These are phyloP conservation scores for Circinella minor DNA, from an alignment of 371 early-diverging fungal genomes.

Conservation along the genomic window DNA sequence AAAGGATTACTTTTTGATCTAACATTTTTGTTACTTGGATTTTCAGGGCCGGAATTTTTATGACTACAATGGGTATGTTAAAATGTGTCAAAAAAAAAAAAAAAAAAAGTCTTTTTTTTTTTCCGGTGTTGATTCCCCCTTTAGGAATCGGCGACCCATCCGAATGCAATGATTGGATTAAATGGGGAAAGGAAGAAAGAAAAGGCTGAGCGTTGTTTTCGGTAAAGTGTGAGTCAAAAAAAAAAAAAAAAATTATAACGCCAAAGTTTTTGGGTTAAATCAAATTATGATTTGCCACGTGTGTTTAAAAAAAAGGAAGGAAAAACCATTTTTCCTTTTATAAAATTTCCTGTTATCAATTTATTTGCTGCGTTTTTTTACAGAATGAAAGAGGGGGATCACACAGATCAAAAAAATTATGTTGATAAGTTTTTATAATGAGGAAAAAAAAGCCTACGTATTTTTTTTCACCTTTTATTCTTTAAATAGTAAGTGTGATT, in stretches of 20 bases:
- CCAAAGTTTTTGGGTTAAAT: too few relatives aligned
- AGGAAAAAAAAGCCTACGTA: not conserved
- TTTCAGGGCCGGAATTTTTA: too few relatives aligned
- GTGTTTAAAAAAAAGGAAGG: not conserved
- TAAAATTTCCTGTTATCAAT: not conserved
- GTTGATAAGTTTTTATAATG: too few relatives aligned
- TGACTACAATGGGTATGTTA: too few relatives aligned
- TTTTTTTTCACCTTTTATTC: not conserved
- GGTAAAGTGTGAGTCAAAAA: not conserved
- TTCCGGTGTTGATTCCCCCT: not conserved
- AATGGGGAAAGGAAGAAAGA: not conserved
- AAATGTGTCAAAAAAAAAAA: too few relatives aligned
- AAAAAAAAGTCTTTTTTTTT: not conserved
- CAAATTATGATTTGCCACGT: not conserved
- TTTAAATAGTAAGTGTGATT: not conserved
- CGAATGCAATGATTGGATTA: not conserved
- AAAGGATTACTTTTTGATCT: too few relatives aligned
- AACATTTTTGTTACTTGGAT: too few relatives aligned
- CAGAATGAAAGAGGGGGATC: not conserved
- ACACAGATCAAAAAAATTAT: too few relatives aligned
- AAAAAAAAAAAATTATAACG: too few relatives aligned
- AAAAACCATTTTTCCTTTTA: not conserved
- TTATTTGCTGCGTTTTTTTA: not conserved
- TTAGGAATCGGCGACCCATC: slow-evolving; percentile 1
- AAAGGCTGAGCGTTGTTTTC: not conserved